Base-by-base conservation (phyloP, 106 monocot genomes). In the Gastrodia elata region DNA sequence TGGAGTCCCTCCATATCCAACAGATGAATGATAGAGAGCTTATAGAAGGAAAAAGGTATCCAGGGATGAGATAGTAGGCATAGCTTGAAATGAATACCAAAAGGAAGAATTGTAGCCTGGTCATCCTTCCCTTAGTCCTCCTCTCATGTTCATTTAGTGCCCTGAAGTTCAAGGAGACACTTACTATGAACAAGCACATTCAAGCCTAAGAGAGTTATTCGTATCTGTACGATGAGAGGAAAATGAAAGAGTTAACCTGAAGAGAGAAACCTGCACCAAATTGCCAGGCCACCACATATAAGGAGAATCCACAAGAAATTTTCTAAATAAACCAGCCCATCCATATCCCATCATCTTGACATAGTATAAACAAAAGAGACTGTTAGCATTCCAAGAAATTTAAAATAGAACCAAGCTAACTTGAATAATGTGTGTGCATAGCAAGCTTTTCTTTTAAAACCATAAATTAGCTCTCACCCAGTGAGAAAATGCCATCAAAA, bases 211-310 rank as follows among this genome's bases (percentile, higher is more conserved):
- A n/a, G n/a, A n/a, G n/a, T n/a, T n/a, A n/a, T n/a, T n/a, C n/a
- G n/a, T n/a, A n/a, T n/a, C n/a, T n/a, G n/a, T n/a, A n/a, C n/a
- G n/a, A n/a, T n/a, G n/a, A n/a, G n/a, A n/a, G n/a, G n/a, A n/a
- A 61, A 61, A 61, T 26, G 5, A 30, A 59, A 30, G 27, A 6
- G 27, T 32, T 61, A 61, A 78, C 89, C 89, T 83, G 64, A 89
- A 89, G 15, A 89, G 81, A 38, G 89, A 86, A 27, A 89, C 89
- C 71, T 86, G 86, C 0, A 89, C 81, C 30, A 89, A 83, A 14
- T 81, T 86, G 3, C 41, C 16, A 7, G 89, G 89, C 86, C 89
- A 88, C 88, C 88, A 88, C 88, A 88, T 88, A 65, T 82, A 82
- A 8, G 88, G 82, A 4, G 84, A 84, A n/a, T 88, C 88, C 26